Evolutionary conservation across 257 asterid species (phyloP), one percentile per base, ranked within the genome.

Genomic region (Nicotiana noctiflora): DNA sequence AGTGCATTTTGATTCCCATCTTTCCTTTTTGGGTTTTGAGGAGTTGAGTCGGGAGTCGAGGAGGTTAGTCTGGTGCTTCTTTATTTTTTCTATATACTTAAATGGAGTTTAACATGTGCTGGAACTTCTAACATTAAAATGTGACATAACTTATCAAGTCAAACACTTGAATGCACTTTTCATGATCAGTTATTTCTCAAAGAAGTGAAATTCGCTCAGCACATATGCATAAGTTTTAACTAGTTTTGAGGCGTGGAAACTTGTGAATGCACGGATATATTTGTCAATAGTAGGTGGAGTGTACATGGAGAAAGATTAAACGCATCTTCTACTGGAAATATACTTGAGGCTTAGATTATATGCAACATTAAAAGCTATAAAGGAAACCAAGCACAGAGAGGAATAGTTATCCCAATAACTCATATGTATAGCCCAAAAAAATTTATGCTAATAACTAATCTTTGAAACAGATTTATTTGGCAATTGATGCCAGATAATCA

Each of bases 221-320:
- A 21, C 77, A 72, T 14, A 46, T 46, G 60, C 59, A 44, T 70
- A 68, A 68, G 56, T 68, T 68, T 37, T 68, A 7, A 68, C 57
- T 37, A 72, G 60, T 72, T 72, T 72, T 68, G 77, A 72, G 77
- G 77, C 46, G 59, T 44, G 32, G 21, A 68, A 72, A 72, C 77
- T 13, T 46, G 37, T 44, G n/a, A 44, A 46, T 68, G 34, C 77
- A 2, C 44, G 31, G n/a, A 40, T 40, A 37, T n/a, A 67, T 31
- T 67, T 67, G 55, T 37, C 76, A 34, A 19, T 37, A 67, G 11
- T 70, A 53, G 32, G 27, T 70, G 31, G 10, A 70, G 12, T 25
- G n/a, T 27, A 62, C 70, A 14, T 27, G 70, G 21, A 25, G 44
- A 37, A 27, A 27, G 44, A 27, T 25, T 6, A 29, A 29, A 27